Conservation (phyloP, 2,329 filamentous ascomycete species). For the Penicillium expansum region DNA sequence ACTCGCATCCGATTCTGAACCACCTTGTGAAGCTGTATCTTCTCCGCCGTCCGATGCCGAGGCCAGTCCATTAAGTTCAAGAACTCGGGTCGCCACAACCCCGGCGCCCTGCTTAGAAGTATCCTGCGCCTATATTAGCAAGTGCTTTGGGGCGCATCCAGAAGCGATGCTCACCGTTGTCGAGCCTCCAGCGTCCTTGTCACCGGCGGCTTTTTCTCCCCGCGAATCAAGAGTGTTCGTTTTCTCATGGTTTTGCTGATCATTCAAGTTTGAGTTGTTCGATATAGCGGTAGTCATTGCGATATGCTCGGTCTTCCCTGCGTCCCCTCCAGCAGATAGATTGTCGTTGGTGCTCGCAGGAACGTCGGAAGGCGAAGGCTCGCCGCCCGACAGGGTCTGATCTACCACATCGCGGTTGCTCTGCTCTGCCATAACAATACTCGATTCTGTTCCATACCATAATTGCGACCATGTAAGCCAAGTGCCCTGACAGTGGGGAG, state of each 20-base stretch:
- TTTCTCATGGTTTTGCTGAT: slow-evolving; percentile 26
- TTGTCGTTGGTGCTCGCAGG: slow-evolving; percentile 60
- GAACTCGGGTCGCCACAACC: slow-evolving; percentile 35
- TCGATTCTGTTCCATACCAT: slow-evolving; percentile 43
- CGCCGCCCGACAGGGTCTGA: slow-evolving; percentile 66
- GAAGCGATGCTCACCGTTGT: slow-evolving; percentile 31
- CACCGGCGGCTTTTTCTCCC: slow-evolving; percentile 22
- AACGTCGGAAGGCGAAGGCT: slow-evolving; percentile 62
- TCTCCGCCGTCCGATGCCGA: slow-evolving; percentile 39
- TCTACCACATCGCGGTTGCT: slow-evolving; percentile 69
- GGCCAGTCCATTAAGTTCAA: slow-evolving; percentile 41
- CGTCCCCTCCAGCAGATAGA: slow-evolving; percentile 52
- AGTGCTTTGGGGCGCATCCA: slow-evolving; percentile 8
- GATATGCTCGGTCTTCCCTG: slow-evolving; percentile 44
- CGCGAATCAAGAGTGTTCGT: slow-evolving; percentile 16
- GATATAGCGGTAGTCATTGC: slow-evolving; percentile 33
- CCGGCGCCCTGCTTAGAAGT: slow-evolving; percentile 31
- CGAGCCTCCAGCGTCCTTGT: slow-evolving; percentile 26
- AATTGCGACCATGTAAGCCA: slow-evolving; percentile 36
- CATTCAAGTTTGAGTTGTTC: slow-evolving; percentile 26
- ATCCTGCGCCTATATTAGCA: slow-evolving; percentile 28
- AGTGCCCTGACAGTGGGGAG: slow-evolving; percentile 21
- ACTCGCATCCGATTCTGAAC: slow-evolving; percentile 64
- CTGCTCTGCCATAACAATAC: slow-evolving; percentile 72
- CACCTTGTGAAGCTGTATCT: slow-evolving; percentile 45